A percentile compares a stretch with the other conserved stretches of the same genome.
Conservation (phyloP, 1,284 basidiomycete genomes). For the Sanghuangporus sanghuang region DNA sequence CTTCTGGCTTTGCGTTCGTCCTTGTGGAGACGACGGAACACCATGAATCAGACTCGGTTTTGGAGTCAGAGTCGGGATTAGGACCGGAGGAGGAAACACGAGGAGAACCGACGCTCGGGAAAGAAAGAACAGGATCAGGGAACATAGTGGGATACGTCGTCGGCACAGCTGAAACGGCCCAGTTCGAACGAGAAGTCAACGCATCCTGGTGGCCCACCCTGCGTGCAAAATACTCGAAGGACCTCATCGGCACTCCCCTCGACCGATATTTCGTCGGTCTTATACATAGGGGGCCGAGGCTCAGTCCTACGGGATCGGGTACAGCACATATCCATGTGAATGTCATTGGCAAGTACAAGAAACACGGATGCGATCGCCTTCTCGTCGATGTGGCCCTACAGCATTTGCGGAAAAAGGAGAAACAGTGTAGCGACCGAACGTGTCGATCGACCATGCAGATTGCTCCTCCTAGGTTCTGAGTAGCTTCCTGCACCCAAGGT, state of each 20-base stretch:
- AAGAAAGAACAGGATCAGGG: not conserved
- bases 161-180: conserved; percentile 8
- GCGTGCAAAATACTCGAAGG: not conserved
- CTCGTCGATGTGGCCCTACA: conserved; percentile 14
- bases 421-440: not conserved
- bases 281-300: conserved; percentile 4
- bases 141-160: conserved; percentile 14
- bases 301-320: not conserved
- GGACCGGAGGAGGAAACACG: not conserved
- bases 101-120: not conserved
- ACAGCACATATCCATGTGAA: conserved; percentile 9
- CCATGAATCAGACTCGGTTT: not conserved
- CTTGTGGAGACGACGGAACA: conserved; percentile 8
- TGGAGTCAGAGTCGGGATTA: not conserved
- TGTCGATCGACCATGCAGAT: too few species aligned
- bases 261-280: conserved; percentile 13
- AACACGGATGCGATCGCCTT: conserved; percentile 11
- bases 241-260: conserved; percentile 13
- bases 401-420: conserved; percentile 4
- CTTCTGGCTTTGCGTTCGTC: conserved; percentile 14
- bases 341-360: conserved; percentile 7
- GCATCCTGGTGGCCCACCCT: conserved; percentile 11
- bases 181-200: conserved; percentile 10
- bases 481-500: too few species aligned
- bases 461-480: too few species aligned